Conservation (phyloP, 2,329 filamentous ascomycete species). For the Xylaria sp. region DNA sequence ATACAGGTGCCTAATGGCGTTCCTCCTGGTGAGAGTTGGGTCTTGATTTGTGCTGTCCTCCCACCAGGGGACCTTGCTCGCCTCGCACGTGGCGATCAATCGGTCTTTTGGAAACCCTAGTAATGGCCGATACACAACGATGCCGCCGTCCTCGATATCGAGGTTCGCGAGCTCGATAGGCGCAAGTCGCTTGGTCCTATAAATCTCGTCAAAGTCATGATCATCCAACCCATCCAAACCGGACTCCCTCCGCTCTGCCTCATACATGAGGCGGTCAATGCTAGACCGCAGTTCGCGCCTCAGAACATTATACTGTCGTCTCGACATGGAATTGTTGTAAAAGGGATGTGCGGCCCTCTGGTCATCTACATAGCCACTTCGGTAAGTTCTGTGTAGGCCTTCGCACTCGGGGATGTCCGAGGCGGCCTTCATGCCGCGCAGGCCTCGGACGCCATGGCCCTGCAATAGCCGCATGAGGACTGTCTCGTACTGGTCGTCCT, state of each 20-base stretch:
- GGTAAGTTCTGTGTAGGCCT: constrained; percentile 76
- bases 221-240: constrained; percentile 27
- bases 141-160: constrained; percentile 70
- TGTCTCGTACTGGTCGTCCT: constrained; percentile 92
- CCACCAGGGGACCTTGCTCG: constrained; percentile 77
- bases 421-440: constrained; percentile 74
- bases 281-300: constrained; percentile 44
- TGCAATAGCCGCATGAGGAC: constrained; percentile 80
- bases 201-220: constrained; percentile 42
- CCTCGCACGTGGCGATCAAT: constrained; percentile 78
- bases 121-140: constrained; percentile 75
- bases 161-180: constrained; percentile 41
- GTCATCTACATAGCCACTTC: constrained; percentile 69
- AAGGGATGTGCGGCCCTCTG: constrained; percentile 53
- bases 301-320: constrained; percentile 42
- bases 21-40: constrained; percentile 79
- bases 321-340: constrained; percentile 52
- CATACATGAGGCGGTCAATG: constrained; percentile 35
- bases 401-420: constrained; percentile 86
- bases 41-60: constrained; percentile 88
- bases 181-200: constrained; percentile 30
- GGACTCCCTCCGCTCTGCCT: constrained; percentile 38
- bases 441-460: constrained; percentile 75
- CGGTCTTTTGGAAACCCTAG: constrained; percentile 76
- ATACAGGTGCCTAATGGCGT: constrained; percentile 79